Conservation (phyloP, 306 rosid species). For the Oemleria cerasiformis region DNA sequence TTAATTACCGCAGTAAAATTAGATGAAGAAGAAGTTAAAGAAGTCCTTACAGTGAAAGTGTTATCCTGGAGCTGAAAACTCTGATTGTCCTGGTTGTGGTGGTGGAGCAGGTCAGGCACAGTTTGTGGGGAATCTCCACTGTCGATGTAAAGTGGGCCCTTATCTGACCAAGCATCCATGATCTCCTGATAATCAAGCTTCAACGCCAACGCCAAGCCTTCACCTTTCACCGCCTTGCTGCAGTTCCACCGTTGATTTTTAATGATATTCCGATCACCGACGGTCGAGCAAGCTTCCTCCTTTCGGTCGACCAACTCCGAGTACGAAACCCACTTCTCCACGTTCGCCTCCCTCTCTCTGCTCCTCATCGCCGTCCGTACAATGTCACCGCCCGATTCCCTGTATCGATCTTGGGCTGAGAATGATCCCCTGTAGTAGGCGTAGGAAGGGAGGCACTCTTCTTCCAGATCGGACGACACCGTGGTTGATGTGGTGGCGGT, state of each 20-base stretch:
- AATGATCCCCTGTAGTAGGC: background rate
- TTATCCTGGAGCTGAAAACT: slow-evolving; percentile 13
- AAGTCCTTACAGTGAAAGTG: slow-evolving; percentile 40
- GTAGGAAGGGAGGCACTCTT: slow-evolving; percentile 22
- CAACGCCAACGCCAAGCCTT: slow-evolving; percentile 38
- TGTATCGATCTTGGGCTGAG: background rate
- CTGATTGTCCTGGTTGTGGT: slow-evolving; percentile 5
- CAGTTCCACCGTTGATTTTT: background rate
- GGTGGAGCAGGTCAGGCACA: slow-evolving; percentile 51
- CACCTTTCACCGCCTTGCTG: background rate
- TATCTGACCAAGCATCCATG: slow-evolving; percentile 85
- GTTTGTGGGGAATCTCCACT: slow-evolving; percentile 51
- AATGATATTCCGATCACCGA: background rate
- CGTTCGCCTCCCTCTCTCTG: slow-evolving; percentile 38
- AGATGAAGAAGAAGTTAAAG: background rate
- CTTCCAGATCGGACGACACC: slow-evolving; percentile 26
- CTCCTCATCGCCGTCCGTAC: slow-evolving; percentile 81
- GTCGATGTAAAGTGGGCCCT: slow-evolving; percentile 62
- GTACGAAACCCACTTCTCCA: slow-evolving; percentile 86
- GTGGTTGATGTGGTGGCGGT: slow-evolving; percentile 22
- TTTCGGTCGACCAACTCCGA: slow-evolving; percentile 77
- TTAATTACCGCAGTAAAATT: background rate
- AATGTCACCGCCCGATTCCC: slow-evolving; percentile 8
- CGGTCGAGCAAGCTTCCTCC: slow-evolving; percentile 47
- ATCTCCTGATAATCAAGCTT: slow-evolving; percentile 82